Base-by-base conservation (phyloP, 257 asterid species). In the Schizonepeta tenuifolia region DNA sequence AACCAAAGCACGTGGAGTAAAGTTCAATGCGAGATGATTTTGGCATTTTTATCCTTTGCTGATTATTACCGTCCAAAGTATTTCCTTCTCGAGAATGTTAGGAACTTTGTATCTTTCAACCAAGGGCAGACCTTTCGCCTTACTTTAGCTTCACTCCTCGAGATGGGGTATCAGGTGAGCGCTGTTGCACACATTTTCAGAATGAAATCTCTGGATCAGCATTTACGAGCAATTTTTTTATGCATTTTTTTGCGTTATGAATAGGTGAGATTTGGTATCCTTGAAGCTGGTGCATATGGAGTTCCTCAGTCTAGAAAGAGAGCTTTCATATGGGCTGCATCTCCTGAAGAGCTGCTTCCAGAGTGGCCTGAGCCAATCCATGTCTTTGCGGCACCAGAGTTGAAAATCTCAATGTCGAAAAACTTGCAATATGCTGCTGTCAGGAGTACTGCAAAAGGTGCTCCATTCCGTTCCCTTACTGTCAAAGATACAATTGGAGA, bases 311-410 rank as follows among this genome's bases (percentile, higher is more conserved):
- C 97, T 36, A 83, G 97, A 83, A 94, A 91, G 83, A 86, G 99
- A 77, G 99, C 97, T 65, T 91, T 91, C 78, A 91, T 94, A 77
- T 94, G 99, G 99, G 97, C 97, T 11, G 97, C 99, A 18, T 83
- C 97, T 63, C 97, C 97, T 26, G 93, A 91, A 38, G 93, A 89
- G 86, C 49, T 80, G 65, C 97, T 94, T 74, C 97, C 99, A 0
- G 97, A 91, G 33, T 94, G 99, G 99, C 99, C 97, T 0, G 97
- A 94, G 83, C 99, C 97, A 66, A 89, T 94, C 96, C 96, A 94
- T 69, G 99, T 94, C 35, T 94, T 94, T 83, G 80, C 87, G 10
- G 93, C 88, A 65, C 96, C 99, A 14, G 93, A 94, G 63, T 59
- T 94, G 70, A 94, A 80, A 82, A 88, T 94, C 53, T 43, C 92